These are phyloP conservation scores for Pseudocercospora musae DNA, from an alignment of 2,329 filamentous ascomycete species.

Conservation along the genomic window DNA sequence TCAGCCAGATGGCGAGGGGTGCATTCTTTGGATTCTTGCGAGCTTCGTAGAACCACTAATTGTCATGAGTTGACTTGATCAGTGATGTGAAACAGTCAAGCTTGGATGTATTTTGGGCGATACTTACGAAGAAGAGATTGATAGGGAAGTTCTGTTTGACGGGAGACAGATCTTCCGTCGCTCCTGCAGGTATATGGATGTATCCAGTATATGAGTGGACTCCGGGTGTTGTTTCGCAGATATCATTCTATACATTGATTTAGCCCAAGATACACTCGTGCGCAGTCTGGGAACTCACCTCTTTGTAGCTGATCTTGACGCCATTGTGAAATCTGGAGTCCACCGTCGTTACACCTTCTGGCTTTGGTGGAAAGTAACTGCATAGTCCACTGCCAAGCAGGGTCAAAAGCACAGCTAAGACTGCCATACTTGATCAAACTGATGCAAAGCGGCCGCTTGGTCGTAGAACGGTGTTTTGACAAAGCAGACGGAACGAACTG, in stretches of 20 bases:
- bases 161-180: background rate
- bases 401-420: background rate
- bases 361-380: conserved; percentile 39
- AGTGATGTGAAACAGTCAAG: background rate
- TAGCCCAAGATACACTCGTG: background rate
- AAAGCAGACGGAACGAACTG: no score
- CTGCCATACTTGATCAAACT: background rate
- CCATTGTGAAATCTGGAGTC: conserved; percentile 40
- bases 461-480: background rate
- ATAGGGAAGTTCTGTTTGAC: conserved; percentile 4
- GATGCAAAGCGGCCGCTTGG: background rate
- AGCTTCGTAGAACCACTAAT: conserved; percentile 52
- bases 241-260: conserved; percentile 14
- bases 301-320: conserved; percentile 21
- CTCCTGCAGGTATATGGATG: conserved; percentile 45
- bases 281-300: background rate
- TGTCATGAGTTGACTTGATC: background rate
- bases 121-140: conserved; percentile 8
- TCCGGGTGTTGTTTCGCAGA: conserved; percentile 57
- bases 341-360: conserved; percentile 39
- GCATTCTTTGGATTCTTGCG: conserved; percentile 35
- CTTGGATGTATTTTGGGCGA: background rate
- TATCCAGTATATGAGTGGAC: conserved; percentile 60
- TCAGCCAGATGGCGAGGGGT: conserved; percentile 57
- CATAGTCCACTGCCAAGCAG: background rate